Evolutionary conservation across 495 filamentous ascomycete species (phyloP).

Genomic region (Massariosphaeria phaeospora): DNA sequence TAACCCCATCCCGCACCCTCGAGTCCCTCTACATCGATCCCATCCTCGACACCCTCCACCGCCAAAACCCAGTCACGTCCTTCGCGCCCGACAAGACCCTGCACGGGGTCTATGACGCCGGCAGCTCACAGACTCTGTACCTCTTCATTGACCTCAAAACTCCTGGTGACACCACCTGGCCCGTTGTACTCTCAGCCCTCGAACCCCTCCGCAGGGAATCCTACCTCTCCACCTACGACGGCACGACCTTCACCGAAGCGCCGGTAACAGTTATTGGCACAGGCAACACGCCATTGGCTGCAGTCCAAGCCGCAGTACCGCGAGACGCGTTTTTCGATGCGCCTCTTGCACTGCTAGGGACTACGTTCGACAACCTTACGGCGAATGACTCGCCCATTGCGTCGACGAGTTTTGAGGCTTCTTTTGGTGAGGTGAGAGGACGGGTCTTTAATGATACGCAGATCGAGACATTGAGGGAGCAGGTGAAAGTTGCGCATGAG

Average conservation of each 20-base stretch:
- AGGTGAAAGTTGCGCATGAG: slow-evolving; percentile 40
- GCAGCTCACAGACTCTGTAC: slow-evolving; percentile 39
- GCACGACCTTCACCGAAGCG: slow-evolving; percentile 27
- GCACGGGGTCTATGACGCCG: slow-evolving; percentile 42
- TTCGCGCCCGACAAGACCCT: slow-evolving; percentile 34
- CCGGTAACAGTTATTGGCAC: slow-evolving; percentile 42
- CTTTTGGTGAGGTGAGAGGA: slow-evolving; percentile 38
- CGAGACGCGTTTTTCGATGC: slow-evolving; percentile 63
- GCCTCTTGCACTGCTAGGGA: slow-evolving; percentile 47
- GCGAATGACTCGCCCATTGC: slow-evolving; percentile 34
- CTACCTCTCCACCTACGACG: slow-evolving; percentile 39
- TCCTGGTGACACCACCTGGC: slow-evolving; percentile 33
- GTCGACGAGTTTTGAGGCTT: slow-evolving; percentile 23
- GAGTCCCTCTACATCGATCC: slow-evolving; percentile 43
- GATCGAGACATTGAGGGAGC: slow-evolving; percentile 35
- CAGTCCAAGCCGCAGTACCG: slow-evolving; percentile 43
- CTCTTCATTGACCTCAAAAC: slow-evolving; percentile 45
- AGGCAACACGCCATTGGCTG: slow-evolving; percentile 39
- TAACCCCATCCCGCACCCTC: slow-evolving; percentile 39
- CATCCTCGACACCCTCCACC: slow-evolving; percentile 38
- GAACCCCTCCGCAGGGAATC: slow-evolving; percentile 31
- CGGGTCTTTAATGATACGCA: slow-evolving; percentile 39
- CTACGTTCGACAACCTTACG: slow-evolving; percentile 42
- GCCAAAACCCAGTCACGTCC: slow-evolving; percentile 36
- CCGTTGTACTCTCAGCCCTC: slow-evolving; percentile 37